These are phyloP conservation scores for Aspergillus viridinutans DNA, from an alignment of 2,329 filamentous ascomycete species.

Conservation along the genomic window DNA sequence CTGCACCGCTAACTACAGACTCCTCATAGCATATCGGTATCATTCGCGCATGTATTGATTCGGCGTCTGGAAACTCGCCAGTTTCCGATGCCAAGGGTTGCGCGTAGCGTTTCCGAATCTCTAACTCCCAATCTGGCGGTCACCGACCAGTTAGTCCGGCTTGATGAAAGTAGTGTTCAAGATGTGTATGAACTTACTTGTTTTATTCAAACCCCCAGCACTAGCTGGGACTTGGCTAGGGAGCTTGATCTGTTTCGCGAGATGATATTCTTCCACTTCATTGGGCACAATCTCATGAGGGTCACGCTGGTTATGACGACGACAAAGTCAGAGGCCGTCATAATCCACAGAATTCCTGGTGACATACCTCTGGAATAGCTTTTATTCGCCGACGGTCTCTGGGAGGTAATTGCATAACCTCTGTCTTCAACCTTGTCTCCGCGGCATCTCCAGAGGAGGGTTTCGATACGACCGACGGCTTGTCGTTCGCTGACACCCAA, in stretches of 20 bases:
- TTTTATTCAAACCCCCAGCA: slow-evolving; percentile 74
- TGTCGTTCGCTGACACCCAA: slow-evolving; percentile 60
- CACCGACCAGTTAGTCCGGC: slow-evolving; percentile 13
- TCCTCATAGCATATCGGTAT: slow-evolving; percentile 64
- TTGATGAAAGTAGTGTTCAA: background rate
- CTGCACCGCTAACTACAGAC: slow-evolving; percentile 53
- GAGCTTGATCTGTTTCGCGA: slow-evolving; percentile 47
- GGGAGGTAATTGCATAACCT: slow-evolving; percentile 60
- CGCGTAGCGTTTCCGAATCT: slow-evolving; percentile 62
- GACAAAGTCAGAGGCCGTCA: slow-evolving; percentile 5
- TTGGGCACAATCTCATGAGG: slow-evolving; percentile 26
- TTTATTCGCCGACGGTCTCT: slow-evolving; percentile 58
- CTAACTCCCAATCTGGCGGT: slow-evolving; percentile 56
- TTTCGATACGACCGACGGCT: slow-evolving; percentile 46
- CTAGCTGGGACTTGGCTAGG: slow-evolving; percentile 63
- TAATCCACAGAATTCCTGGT: background rate
- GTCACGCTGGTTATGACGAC: slow-evolving; percentile 30
- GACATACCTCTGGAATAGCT: slow-evolving; percentile 47
- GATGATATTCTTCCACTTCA: slow-evolving; percentile 42
- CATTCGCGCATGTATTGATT: slow-evolving; percentile 56
- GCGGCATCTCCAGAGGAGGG: slow-evolving; percentile 56
- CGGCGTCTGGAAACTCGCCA: slow-evolving; percentile 58
- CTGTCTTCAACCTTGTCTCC: slow-evolving; percentile 60
- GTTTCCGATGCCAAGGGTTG: slow-evolving; percentile 59
- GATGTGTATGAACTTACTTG: slow-evolving; percentile 49